Evolutionary conservation across 176 grass and related monocot genomes (phyloP).

Genomic region (Raddia distichophylla): DNA sequence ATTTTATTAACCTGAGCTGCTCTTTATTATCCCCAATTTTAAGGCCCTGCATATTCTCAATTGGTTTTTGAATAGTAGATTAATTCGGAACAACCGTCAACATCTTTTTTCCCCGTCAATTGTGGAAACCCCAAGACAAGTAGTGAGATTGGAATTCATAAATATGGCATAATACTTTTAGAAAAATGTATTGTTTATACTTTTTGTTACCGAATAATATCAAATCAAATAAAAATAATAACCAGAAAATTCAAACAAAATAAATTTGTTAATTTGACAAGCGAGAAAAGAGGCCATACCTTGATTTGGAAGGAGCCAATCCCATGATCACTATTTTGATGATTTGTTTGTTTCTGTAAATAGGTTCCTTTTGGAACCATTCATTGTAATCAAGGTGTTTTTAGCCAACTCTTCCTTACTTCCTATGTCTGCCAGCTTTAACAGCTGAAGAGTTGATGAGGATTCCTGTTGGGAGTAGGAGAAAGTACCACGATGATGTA

Average conservation of each 20-base stretch:
- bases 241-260: too few species aligned
- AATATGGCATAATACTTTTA: neutral
- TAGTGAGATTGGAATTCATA: too few species aligned
- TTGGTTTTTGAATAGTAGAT: too few species aligned
- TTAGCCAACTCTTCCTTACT: neutral
- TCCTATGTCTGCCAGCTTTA: slow-evolving; percentile 60
- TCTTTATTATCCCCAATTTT: too few species aligned
- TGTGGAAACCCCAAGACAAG: too few species aligned
- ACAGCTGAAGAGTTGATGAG: slow-evolving; percentile 76
- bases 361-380: neutral
- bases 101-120: too few species aligned
- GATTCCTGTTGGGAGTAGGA: slow-evolving; percentile 84
- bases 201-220: neutral
- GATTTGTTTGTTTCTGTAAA: neutral
- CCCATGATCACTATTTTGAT: neutral
- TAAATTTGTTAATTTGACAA: too few species aligned
- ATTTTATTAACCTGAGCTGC: too few species aligned
- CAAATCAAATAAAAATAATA: neutral
- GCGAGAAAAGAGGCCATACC: too few species aligned
- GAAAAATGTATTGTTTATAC: neutral
- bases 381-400: neutral
- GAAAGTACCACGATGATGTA: slow-evolving; percentile 96
- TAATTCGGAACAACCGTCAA: too few species aligned
- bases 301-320: too few species aligned
- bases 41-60: too few species aligned